Percentiles rank a stretch among this genome's conserved stretches.
Evolutionary conservation across 441 rosid genomes (phyloP).

Genomic region (Euphorbia corollata): DNA sequence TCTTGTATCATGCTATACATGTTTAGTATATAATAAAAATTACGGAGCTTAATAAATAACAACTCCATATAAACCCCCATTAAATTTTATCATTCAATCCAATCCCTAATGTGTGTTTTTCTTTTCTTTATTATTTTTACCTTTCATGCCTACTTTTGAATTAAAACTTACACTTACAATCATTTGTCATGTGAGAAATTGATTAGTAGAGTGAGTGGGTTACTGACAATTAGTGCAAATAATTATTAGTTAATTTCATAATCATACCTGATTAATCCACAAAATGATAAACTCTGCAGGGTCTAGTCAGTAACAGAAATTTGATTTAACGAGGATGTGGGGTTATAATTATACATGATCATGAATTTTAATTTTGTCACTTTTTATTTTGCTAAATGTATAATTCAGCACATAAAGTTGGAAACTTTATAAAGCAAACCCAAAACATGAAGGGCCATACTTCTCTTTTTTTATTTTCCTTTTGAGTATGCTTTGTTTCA

Average conservation of each 20-base stretch:
- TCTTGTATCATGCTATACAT: too few relatives aligned
- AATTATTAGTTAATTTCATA: slow-evolving; percentile 21
- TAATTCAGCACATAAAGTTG: slow-evolving; percentile 21
- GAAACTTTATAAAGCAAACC: slow-evolving; percentile 27
- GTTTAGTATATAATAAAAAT: too few relatives aligned
- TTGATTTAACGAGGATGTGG: slow-evolving; percentile 10
- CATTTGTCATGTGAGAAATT: slow-evolving; percentile 28
- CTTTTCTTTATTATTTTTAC: slow-evolving; percentile 1
- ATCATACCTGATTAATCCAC: slow-evolving; percentile 15
- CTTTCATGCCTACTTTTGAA: neutral
- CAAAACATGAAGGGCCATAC: slow-evolving; percentile 47
- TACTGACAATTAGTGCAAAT: slow-evolving; percentile 17
- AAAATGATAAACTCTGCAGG: slow-evolving; percentile 14
- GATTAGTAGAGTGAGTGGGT: neutral
- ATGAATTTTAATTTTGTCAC: neutral
- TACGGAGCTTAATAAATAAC: too few relatives aligned
- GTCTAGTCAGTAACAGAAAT: slow-evolving; percentile 16
- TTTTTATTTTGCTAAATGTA: neutral
- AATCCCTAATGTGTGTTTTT: too few relatives aligned
- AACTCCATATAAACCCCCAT: too few relatives aligned
- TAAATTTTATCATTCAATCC: too few relatives aligned
- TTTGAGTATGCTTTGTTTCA: slow-evolving; percentile 32
- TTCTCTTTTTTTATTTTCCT: slow-evolving; percentile 21
- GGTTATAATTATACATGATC: neutral
- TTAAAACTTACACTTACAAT: slow-evolving; percentile 25